Evolutionary conservation across 495 filamentous ascomycete genomes (phyloP).

Genomic region (Sporormia fimetaria): DNA sequence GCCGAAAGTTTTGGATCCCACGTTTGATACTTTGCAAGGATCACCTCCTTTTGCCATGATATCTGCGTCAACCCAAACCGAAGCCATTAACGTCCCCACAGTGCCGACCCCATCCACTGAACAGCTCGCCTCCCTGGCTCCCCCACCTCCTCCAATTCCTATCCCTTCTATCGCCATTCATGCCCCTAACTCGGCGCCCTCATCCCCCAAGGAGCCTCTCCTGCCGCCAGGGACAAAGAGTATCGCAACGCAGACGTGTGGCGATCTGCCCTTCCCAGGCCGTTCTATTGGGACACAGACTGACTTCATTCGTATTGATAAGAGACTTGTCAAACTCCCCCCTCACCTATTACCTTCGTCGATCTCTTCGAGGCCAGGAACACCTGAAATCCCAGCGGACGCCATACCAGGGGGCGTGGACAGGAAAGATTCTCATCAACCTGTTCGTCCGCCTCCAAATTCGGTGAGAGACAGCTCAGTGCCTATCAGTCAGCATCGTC

Average conservation of each 20-base stretch:
- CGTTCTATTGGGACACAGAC: conserved; percentile 64
- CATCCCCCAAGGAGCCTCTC: conserved; percentile 49
- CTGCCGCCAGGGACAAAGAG: conserved; percentile 56
- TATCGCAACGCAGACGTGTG: conserved; percentile 43
- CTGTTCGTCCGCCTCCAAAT: too few species aligned
- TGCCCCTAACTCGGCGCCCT: conserved; percentile 52
- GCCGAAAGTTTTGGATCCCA: conserved; percentile 35
- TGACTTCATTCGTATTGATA: conserved; percentile 71
- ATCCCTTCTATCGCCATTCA: conserved; percentile 57
- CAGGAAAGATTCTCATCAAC: conserved; percentile 12
- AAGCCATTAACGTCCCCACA: conserved; percentile 32
- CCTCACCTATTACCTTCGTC: conserved; percentile 67
- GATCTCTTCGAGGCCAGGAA: conserved; percentile 46
- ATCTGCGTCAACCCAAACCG: conserved; percentile 66
- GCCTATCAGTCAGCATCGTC: conserved; percentile 11
- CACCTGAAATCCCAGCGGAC: conserved; percentile 32
- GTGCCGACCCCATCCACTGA: conserved; percentile 14
- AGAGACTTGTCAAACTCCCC: conserved; percentile 59
- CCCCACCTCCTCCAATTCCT: conserved; percentile 31
- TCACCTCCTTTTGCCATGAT: too few species aligned
- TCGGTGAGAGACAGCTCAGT: neutral
- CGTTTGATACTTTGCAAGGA: conserved; percentile 32
- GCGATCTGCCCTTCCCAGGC: conserved; percentile 31
- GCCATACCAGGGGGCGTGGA: conserved; percentile 19
- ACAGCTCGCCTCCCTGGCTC: conserved; percentile 26